Evolutionary conservation across 164 flowering plant genomes (phyloP).

Genomic region (Berberis thunbergii): DNA sequence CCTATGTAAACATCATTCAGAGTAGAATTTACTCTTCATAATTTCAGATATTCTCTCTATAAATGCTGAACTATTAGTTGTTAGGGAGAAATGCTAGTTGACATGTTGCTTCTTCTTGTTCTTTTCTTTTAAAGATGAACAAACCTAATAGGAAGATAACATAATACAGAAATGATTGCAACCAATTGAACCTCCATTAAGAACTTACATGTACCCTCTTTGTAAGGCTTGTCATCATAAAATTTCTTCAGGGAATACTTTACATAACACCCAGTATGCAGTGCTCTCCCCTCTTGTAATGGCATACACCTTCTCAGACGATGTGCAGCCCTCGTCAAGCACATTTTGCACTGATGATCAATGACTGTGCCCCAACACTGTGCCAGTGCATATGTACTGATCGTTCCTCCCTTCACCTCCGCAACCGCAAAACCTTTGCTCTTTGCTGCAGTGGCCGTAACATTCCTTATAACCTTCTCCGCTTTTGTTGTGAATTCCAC

Average conservation of each 20-base stretch:
- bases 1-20: too few species aligned
- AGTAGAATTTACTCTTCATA: too few species aligned
- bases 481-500: constrained; percentile 19
- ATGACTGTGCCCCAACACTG: constrained; percentile 68
- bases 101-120: too few species aligned
- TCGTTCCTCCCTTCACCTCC: constrained; percentile 3
- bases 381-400: constrained; percentile 35
- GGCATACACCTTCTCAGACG: constrained; percentile 6
- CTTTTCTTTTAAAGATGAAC: constrained; percentile 7
- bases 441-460: constrained; percentile 28
- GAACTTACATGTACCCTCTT: constrained; percentile 42
- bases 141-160: constrained; percentile 56
- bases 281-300: too few species aligned
- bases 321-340: constrained; percentile 44
- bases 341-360: constrained; percentile 35
- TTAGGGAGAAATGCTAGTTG: too few species aligned
- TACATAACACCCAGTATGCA: too few species aligned
- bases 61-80: too few species aligned
- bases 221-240: constrained; percentile 22
- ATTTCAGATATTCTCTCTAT: too few species aligned
- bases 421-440: constrained; percentile 27
- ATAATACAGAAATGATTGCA: constrained; percentile 36
- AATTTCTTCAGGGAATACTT: too few species aligned
- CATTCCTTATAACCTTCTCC: constrained; percentile 15
- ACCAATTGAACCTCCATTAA: constrained; percentile 39